Conservation (phyloP, 2,329 filamentous ascomycete genomes). For the Zalaria sp. region DNA sequence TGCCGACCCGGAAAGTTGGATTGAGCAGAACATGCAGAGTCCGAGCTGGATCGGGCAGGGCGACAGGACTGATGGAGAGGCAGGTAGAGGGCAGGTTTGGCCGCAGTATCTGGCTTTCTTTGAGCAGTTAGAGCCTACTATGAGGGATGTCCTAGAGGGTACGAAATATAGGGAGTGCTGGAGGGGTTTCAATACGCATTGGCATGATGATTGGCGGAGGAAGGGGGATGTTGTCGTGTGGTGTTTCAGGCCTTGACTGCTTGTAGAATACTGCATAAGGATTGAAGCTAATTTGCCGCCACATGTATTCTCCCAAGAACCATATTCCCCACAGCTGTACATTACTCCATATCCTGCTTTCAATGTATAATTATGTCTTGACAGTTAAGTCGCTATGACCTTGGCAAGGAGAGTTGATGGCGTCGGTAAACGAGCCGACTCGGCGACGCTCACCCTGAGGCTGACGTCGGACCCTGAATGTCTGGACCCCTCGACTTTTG, state of each 20-base stretch:
- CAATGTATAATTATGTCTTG: too few relatives aligned
- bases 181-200: conserved; percentile 46
- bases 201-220: conserved; percentile 48
- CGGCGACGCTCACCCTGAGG: too few relatives aligned
- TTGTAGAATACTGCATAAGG: too few relatives aligned
- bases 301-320: too few relatives aligned
- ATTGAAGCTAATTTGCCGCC: too few relatives aligned
- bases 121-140: conserved; percentile 37
- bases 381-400: too few relatives aligned
- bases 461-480: not conserved
- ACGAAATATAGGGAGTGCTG: conserved; percentile 43
- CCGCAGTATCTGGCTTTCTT: conserved; percentile 40
- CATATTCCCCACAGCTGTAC: too few relatives aligned
- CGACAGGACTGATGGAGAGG: conserved; percentile 5
- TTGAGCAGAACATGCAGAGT: conserved; percentile 25
- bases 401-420: too few relatives aligned
- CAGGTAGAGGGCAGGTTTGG: conserved; percentile 18
- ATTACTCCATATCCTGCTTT: too few relatives aligned
- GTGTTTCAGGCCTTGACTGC: conserved; percentile 12
- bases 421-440: too few relatives aligned
- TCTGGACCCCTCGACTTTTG: not conserved
- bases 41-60: not conserved
- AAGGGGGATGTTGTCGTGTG: conserved; percentile 50
- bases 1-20: conserved; percentile 37
- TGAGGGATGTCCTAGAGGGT: conserved; percentile 27